Conservation (phyloP, 2,329 filamentous ascomycete genomes). For the Davidsoniella eucalypti region DNA sequence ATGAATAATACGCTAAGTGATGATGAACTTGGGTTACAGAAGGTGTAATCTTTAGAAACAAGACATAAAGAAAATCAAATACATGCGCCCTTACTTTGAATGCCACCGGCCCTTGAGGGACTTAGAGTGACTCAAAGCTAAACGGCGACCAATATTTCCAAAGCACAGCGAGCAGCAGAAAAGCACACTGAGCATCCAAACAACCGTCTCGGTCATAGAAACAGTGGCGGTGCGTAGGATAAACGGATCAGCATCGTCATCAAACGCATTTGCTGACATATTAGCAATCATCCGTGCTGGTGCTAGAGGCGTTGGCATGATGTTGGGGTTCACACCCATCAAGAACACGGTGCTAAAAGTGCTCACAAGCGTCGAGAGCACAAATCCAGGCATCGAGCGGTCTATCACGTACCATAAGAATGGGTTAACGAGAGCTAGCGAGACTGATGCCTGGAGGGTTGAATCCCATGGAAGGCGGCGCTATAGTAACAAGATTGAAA, state of each 20-base stretch:
- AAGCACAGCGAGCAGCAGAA: constrained; percentile 95
- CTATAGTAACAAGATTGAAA: neutral
- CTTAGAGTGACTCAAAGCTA: constrained; percentile 40
- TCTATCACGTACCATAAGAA: constrained; percentile 95
- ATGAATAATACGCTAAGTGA: no score
- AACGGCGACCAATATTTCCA: constrained; percentile 76
- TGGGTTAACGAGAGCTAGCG: constrained; percentile 79
- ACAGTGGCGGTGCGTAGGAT: constrained; percentile 41
- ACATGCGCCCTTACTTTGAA: neutral
- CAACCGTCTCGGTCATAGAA: constrained; percentile 53
- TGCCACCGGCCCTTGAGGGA: constrained; percentile 27
- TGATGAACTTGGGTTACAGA: no score
- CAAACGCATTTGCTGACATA: constrained; percentile 9
- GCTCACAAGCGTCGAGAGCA: constrained; percentile 60
- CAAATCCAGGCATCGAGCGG: constrained; percentile 67
- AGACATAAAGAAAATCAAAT: no score
- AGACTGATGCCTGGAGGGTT: constrained; percentile 80
- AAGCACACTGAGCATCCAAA: constrained; percentile 84
- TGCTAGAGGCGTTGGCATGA: constrained; percentile 53
- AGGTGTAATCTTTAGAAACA: no score
- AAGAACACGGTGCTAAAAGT: constrained; percentile 57
- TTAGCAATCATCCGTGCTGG: constrained; percentile 16
- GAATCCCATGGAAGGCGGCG: constrained; percentile 69
- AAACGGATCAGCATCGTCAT: constrained; percentile 18
- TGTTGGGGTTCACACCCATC: constrained; percentile 57